Evolutionary conservation across 768 basidiomycete genomes (phyloP).

Genomic region (Xerocomellus chrysenteron): DNA sequence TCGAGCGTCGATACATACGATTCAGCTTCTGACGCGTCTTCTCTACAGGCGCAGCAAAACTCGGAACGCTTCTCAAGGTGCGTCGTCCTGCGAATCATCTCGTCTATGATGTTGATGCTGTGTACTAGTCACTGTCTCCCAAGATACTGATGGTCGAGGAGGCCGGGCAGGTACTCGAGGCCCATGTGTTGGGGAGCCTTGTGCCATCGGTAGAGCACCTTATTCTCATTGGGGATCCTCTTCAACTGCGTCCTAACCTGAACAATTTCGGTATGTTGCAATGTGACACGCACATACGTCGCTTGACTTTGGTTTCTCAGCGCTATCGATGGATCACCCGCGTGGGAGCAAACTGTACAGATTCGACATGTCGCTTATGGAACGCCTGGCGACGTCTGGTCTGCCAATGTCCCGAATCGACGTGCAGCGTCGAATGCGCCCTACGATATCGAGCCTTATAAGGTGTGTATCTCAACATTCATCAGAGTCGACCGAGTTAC

Average conservation of each 20-base stretch:
- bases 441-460: conserved; percentile 57
- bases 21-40: not conserved
- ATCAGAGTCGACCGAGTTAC: not conserved
- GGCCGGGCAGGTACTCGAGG: conserved; percentile 80
- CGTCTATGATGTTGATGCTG: not conserved
- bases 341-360: conserved; percentile 54
- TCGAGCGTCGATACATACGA: not conserved
- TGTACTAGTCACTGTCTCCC: conserved; percentile 52
- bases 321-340: conserved; percentile 66
- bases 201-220: conserved; percentile 69
- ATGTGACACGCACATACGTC: not conserved
- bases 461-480: conserved; percentile 2
- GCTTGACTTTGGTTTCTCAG: conserved; percentile 34
- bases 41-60: conserved; percentile 61
- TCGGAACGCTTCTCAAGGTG: conserved; percentile 57
- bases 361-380: conserved; percentile 77
- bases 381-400: conserved; percentile 57
- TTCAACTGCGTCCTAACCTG: conserved; percentile 68
- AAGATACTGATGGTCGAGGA: conserved; percentile 73
- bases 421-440: conserved; percentile 76
- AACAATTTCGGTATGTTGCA: conserved; percentile 54
- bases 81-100: not conserved
- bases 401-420: conserved; percentile 68
- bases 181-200: conserved; percentile 65
- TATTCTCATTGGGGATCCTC: conserved; percentile 79